Base-by-base conservation (phyloP, 2,329 filamentous ascomycete species). In the Bipolaris sorokiniana region DNA sequence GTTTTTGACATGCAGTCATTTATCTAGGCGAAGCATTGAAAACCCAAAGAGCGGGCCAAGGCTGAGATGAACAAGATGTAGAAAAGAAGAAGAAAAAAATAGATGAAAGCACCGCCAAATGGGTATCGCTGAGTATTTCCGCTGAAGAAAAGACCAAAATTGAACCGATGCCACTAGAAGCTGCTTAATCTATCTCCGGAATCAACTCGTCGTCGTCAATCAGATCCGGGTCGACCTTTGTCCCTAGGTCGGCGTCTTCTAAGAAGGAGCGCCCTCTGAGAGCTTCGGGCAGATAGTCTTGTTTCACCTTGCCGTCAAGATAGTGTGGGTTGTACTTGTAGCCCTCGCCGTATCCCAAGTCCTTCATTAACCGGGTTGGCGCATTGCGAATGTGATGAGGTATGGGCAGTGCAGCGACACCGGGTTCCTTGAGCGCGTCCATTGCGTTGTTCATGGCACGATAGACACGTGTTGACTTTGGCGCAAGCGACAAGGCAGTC, bases 281-380 rank as follows among this genome's bases (percentile, higher is more conserved):
- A 53, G 85, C 84, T 10, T 91, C 88, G 0, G 95, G 95, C n/a
- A 99, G 77, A 76, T 98, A 99, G 22, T 93, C 90, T 79, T 99
- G 95, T 62, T 82, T 84, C 0, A 98, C 94, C 65, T 80, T 86
- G 0, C 95, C 95, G 59, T 93, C 87, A 48, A 85, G 78, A 70
- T 94, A 99, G 66, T 96, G 91, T 0, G 95, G 95, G 65, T 96
- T 96, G 72, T 99, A 98, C 77, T 98, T 98, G 77, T 99, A 99
- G 73, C 92, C 90, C 48, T 87, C 88, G 0, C 93, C 93, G 71
- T 92, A 96, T 0, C 92, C 94, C 64, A 98, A 79, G 65, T 97
- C 94, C 68, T 93, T 90, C 94, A 99, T 96, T 63, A 98, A 75
- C 64, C 88, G 85, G 1, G 95, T 98, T 0, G 95, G 94, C 7